These are phyloP conservation scores for Nothopassalora personata DNA, from an alignment of 2,329 filamentous ascomycete genomes.

Conservation along the genomic window DNA sequence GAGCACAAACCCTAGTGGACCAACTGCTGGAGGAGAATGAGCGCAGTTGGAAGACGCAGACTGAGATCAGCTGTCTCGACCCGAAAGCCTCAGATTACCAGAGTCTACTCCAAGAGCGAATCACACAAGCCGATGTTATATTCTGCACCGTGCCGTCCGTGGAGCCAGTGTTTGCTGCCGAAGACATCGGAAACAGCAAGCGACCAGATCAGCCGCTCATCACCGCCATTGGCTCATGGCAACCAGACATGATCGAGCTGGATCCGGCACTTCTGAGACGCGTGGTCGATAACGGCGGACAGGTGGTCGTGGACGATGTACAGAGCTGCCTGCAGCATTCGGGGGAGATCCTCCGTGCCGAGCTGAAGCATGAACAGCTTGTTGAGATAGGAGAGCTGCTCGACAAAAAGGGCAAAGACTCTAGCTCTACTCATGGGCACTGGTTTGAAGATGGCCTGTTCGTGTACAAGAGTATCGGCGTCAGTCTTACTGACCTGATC, in stretches of 20 bases:
- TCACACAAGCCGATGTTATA: constrained; percentile 40
- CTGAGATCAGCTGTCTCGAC: constrained; percentile 4
- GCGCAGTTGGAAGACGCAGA: neutral
- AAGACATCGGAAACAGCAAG: constrained; percentile 28
- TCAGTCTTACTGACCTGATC: constrained; percentile 48
- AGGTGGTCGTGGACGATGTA: constrained; percentile 27
- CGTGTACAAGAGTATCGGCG: constrained; percentile 48
- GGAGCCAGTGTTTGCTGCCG: constrained; percentile 39
- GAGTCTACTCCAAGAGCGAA: constrained; percentile 8
- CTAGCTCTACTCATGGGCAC: constrained; percentile 10
- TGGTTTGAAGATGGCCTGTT: constrained; percentile 36
- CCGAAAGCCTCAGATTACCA: constrained; percentile 16
- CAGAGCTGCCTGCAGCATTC: constrained; percentile 44
- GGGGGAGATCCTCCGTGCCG: constrained; percentile 43
- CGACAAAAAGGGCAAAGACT: constrained; percentile 2
- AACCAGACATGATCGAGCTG: constrained; percentile 45
- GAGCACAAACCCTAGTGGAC: constrained; percentile 9
- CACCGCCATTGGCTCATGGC: constrained; percentile 29
- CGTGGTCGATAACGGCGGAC: constrained; percentile 10
- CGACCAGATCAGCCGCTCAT: constrained; percentile 22
- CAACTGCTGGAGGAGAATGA: constrained; percentile 3
- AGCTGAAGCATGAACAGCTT: constrained; percentile 35
- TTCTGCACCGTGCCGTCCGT: constrained; percentile 48
- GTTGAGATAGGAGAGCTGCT: constrained; percentile 42
- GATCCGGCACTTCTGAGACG: constrained; percentile 40